Evolutionary conservation across 2,329 filamentous ascomycete species (phyloP).

Genomic region (Cladobotryum mycophilum): DNA sequence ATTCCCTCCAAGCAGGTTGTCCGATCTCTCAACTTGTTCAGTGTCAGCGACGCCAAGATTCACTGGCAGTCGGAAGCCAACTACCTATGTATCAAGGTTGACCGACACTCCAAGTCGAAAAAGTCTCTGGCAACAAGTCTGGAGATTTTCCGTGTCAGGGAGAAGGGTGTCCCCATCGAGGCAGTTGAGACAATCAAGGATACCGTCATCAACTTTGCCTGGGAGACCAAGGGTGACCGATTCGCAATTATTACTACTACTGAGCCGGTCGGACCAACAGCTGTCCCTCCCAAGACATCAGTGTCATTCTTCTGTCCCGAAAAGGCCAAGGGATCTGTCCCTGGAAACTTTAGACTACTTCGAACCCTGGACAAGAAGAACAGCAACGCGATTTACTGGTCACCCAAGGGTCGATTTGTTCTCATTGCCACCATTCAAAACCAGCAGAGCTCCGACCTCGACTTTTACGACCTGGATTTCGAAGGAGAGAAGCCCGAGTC

Average conservation of each 20-base stretch:
- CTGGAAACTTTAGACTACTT: slow-evolving; percentile 95
- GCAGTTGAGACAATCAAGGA: slow-evolving; percentile 98
- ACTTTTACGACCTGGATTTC: slow-evolving; percentile 97
- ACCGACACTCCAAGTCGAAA: slow-evolving; percentile 97
- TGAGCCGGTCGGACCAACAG: slow-evolving; percentile 70
- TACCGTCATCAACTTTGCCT: slow-evolving; percentile 98
- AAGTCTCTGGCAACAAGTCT: slow-evolving; percentile 95
- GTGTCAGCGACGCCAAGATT: slow-evolving; percentile 92
- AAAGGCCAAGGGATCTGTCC: slow-evolving; percentile 72
- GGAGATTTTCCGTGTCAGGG: slow-evolving; percentile 94
- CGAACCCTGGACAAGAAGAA: slow-evolving; percentile 98
- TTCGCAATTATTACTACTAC: slow-evolving; percentile 96
- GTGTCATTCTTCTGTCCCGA: slow-evolving; percentile 97
- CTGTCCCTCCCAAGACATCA: slow-evolving; percentile 85
- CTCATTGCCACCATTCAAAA: slow-evolving; percentile 90
- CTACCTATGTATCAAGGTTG: slow-evolving; percentile 97
- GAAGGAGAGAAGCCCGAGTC: slow-evolving; percentile 92
- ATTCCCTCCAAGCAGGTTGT: slow-evolving; percentile 92
- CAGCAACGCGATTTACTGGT: slow-evolving; percentile 99
- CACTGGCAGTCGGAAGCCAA: slow-evolving; percentile 96
- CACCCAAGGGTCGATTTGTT: slow-evolving; percentile 88
- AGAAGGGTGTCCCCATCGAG: slow-evolving; percentile 97
- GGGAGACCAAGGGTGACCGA: slow-evolving; percentile 96
- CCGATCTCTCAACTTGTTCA: slow-evolving; percentile 93
- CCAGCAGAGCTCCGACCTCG: slow-evolving; percentile 87